Evolutionary conservation across 495 filamentous ascomycete species (phyloP).

Genomic region (Clohesyomyces aquaticus): DNA sequence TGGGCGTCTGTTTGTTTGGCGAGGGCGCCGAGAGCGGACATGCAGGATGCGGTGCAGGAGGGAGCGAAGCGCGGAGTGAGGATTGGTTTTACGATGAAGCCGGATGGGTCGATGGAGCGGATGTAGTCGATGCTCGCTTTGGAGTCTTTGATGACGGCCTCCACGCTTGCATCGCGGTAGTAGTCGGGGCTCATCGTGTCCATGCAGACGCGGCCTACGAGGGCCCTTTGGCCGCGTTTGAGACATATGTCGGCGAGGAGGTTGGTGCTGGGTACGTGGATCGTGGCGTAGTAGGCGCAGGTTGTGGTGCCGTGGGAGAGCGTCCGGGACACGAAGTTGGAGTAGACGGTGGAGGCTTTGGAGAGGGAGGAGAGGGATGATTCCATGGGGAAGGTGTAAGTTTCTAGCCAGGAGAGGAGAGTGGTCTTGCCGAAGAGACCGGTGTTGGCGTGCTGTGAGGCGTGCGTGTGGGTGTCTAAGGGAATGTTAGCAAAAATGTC

Average conservation of each 20-base stretch:
- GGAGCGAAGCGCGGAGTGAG: slow-evolving; percentile 92
- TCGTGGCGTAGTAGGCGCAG: slow-evolving; percentile 89
- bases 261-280: slow-evolving; percentile 80
- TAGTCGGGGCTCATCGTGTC: slow-evolving; percentile 71
- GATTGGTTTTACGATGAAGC: slow-evolving; percentile 70
- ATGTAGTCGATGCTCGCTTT: slow-evolving; percentile 69
- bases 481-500: slow-evolving; percentile 4
- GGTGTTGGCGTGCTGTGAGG: slow-evolving; percentile 88
- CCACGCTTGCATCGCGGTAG: slow-evolving; percentile 71
- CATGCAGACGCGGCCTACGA: slow-evolving; percentile 93
- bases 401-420: slow-evolving; percentile 87
- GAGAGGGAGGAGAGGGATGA: slow-evolving; percentile 61
- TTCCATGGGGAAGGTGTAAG: slow-evolving; percentile 95
- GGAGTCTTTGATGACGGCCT: slow-evolving; percentile 60
- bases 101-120: slow-evolving; percentile 63
- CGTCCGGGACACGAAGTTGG: slow-evolving; percentile 72
- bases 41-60: slow-evolving; percentile 63
- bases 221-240: slow-evolving; percentile 77
- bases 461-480: slow-evolving; percentile 93
- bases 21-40: slow-evolving; percentile 66
- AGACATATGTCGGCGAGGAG: slow-evolving; percentile 82
- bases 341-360: slow-evolving; percentile 66
- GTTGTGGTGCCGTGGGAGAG: slow-evolving; percentile 89
- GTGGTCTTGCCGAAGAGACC: slow-evolving; percentile 90
- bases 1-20: slow-evolving; percentile 62